phyloP scores from a whole-genome alignment of 495 filamentous ascomycete species.

The Penicillium maclennaniae region DNA sequence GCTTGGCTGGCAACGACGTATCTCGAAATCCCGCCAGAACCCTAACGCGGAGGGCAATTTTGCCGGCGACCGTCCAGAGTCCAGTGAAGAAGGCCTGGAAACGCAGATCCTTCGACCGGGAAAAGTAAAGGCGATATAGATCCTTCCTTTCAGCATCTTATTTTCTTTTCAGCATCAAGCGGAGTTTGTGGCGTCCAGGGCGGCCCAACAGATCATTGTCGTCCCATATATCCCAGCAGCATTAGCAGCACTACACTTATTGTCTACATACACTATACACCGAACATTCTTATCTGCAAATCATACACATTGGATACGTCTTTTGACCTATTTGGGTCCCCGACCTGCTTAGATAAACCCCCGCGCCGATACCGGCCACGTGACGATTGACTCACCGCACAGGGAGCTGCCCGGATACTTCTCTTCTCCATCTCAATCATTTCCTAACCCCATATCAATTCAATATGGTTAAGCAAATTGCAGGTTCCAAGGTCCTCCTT shows the following conservation, averaged over 20 bases:
- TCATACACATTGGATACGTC: background rate
- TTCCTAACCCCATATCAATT: conserved; percentile 16
- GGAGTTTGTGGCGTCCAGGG: conserved; percentile 17
- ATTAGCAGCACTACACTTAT: conserved; percentile 9
- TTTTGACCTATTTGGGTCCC: background rate
- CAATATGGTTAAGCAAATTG: conserved; percentile 36
- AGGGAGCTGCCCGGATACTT: conserved; percentile 1
- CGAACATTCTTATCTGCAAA: background rate
- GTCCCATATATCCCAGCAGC: conserved; percentile 10
- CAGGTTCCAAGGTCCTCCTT: conserved; percentile 61
- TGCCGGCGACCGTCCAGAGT: conserved; percentile 31
- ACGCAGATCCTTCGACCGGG: conserved; percentile 16
- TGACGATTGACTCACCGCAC: conserved; percentile 24
- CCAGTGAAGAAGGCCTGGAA: conserved; percentile 26
- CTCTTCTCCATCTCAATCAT: conserved; percentile 11
- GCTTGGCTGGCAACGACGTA: conserved; percentile 83
- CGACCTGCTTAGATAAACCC: conserved; percentile 15
- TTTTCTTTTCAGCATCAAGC: conserved; percentile 17
- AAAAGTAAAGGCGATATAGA: conserved; percentile 34
- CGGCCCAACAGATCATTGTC: conserved; percentile 7
- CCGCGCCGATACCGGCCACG: conserved; percentile 28
- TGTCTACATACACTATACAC: background rate
- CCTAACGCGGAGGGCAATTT: conserved; percentile 43
- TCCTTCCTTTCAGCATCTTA: conserved; percentile 2
- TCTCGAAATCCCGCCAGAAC: conserved; percentile 41